Conservation (phyloP, 1,284 basidiomycete genomes). For the Coriolopsis trogii region DNA sequence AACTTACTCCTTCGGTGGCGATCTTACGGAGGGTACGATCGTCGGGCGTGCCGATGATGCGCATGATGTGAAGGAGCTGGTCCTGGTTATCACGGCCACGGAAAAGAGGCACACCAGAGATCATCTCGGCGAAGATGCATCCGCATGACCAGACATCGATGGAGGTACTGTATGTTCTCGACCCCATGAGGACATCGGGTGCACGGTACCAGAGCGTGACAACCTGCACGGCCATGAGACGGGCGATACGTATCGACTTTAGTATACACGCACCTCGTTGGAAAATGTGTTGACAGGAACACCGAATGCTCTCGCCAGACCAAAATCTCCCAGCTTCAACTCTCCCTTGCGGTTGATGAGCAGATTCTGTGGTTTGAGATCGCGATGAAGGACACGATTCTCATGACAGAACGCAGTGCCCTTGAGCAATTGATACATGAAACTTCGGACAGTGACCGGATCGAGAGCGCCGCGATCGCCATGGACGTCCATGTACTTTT, state of each 20-base stretch:
- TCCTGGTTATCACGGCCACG: conserved; percentile 98
- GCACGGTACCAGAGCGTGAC: conserved; percentile 99
- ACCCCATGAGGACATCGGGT: conserved; percentile 96
- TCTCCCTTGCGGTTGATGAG: conserved; percentile 98
- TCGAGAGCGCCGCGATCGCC: conserved; percentile 96
- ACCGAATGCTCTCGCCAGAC: conserved; percentile 92
- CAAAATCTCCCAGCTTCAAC: conserved; percentile 97
- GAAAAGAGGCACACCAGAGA: conserved; percentile 96
- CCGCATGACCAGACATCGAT: conserved; percentile 99
- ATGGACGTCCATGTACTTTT: conserved; percentile 99
- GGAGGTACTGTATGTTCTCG: conserved; percentile 96
- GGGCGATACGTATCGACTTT: background rate
- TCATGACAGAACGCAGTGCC: conserved; percentile 99
- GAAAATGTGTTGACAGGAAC: conserved; percentile 97
- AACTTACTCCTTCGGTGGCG: conserved; percentile 84
- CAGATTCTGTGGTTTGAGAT: conserved; percentile 97
- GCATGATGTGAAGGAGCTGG: conserved; percentile 96
- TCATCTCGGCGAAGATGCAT: conserved; percentile 99
- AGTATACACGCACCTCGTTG: conserved; percentile 71
- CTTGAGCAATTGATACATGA: conserved; percentile 97
- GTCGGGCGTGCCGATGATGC: conserved; percentile 95
- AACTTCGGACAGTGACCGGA: conserved; percentile 91
- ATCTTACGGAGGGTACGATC: conserved; percentile 91
- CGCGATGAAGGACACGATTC: conserved; percentile 96
- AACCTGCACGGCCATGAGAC: conserved; percentile 53